Base-by-base conservation (phyloP, 169 alveolate species). In the Plasmodium reichenowi region DNA sequence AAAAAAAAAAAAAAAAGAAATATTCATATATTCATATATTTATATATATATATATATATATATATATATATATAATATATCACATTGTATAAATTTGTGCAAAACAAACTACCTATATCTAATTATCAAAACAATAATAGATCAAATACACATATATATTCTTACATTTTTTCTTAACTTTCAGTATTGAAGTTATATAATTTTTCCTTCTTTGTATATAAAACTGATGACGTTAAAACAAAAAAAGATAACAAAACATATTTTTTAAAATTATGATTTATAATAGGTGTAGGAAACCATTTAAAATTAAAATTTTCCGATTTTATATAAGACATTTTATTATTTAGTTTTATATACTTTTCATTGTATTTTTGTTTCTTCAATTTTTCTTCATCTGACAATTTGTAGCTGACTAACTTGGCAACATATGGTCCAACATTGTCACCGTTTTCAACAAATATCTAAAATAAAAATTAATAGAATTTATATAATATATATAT, bases 381-480 rank as follows among this genome's bases (percentile, higher is more conserved):
- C 24, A 78, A 58, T 64, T 67, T 78, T 12, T 78, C 89, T 64
- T 78, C 89, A 5, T 78, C 89, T n/a, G 78, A 64, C 26, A 78
- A 66, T 26, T 64, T 78, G 48, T 78, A 78, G 70, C 89, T 78
- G 15, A 58, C 63, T 24, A 78, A 59, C 26, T 78, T 78, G 17
- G 94, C 96, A 48, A 94, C 95, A 54, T 50, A 94, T 1, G 96
- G 96, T 2, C 96, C 96, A 26, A 94, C 96, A 32, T 89, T 88
- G 72, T 94, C 96, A 17, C 96, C 96, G 43, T 74, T 88, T 54
- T 94, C 96, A 47, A 90, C 89, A 59, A 94, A 80, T 60, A 93
- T 63, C 96, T 94, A 76, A 6, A 58, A 15, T 67, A 32, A 47
- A 24, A 3, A 58, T 22, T 3, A 10, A 17, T 10, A 54, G 2